Percentiles rank a stretch among this genome's conserved stretches.
phyloP scores from a whole-genome alignment of 129 eudicot genomes.

The Oenanthe sinensis region DNA sequence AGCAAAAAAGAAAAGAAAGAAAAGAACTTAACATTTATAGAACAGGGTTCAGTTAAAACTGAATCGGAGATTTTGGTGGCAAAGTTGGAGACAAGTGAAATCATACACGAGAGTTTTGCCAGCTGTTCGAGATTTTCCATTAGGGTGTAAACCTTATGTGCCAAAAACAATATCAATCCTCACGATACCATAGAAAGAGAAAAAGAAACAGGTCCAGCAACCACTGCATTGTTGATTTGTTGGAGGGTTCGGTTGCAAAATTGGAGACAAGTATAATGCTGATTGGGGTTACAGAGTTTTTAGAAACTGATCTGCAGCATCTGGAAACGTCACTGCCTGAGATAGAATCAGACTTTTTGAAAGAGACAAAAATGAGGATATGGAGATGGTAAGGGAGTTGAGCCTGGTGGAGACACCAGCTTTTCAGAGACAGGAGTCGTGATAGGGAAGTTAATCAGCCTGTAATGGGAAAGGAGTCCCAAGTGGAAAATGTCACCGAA shows the following conservation, averaged over 20 bases:
- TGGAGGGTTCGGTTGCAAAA: neutral
- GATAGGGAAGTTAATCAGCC: too few species aligned
- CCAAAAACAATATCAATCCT: neutral
- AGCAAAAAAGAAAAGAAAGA: too few species aligned
- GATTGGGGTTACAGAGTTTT: neutral
- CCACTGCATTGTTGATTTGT: neutral
- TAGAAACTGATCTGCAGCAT: neutral
- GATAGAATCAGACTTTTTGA: neutral
- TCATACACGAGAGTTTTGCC: conserved; percentile 28
- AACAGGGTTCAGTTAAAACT: too few species aligned
- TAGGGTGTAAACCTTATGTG: conserved; percentile 41
- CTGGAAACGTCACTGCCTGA: neutral
- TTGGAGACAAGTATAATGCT: neutral
- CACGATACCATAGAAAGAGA: neutral
- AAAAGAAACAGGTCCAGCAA: neutral
- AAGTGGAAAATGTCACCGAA: neutral
- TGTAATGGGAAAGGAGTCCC: too few species aligned
- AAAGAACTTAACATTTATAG: too few species aligned
- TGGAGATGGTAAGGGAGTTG: neutral
- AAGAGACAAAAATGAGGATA: neutral
- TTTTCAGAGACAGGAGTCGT: too few species aligned
- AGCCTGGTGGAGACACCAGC: neutral
- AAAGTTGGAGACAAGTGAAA: neutral
- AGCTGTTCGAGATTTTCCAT: conserved; percentile 53
- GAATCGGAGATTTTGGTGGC: too few species aligned